Evolutionary conservation across 202 grass and related monocot species (phyloP).

Genomic region (Carex sylvatica): DNA sequence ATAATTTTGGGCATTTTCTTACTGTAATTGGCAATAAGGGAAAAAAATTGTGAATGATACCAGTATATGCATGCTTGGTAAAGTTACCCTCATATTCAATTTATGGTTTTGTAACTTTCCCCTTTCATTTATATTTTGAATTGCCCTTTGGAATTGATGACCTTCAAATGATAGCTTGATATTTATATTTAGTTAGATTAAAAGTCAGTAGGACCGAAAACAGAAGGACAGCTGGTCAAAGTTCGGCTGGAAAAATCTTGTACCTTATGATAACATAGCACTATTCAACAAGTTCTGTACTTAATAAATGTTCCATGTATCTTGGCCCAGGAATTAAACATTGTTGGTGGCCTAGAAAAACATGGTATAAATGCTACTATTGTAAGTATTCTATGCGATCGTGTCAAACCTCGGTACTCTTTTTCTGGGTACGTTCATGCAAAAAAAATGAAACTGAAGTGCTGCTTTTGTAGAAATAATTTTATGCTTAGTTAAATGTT

Average conservation of each 20-base stretch:
- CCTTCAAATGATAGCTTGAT: neutral
- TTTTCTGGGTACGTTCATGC: neutral
- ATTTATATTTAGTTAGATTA: neutral
- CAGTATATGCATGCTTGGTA: neutral
- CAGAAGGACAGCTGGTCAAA: neutral
- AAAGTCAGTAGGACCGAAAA: neutral
- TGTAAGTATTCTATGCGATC: neutral
- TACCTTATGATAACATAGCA: neutral
- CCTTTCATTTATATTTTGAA: neutral
- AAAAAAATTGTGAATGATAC: neutral
- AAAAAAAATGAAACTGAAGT: neutral
- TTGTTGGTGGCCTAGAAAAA: conserved; percentile 2
- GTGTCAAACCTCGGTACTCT: neutral
- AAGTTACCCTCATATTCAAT: neutral
- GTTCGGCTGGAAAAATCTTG: neutral
- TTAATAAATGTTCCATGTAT: neutral
- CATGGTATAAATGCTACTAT: neutral
- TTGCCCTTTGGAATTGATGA: neutral
- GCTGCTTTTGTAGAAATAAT: neutral
- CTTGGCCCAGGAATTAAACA: conserved; percentile 8
- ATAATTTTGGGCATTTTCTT: conserved; percentile 9
- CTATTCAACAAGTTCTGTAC: neutral
- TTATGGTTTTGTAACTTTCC: neutral
- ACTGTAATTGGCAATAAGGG: neutral
- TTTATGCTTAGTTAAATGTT: neutral